Evolutionary conservation across 306 rosid species (phyloP), one percentile per base, ranked within the genome.

Genomic region (Macrotyloma uniflorum): DNA sequence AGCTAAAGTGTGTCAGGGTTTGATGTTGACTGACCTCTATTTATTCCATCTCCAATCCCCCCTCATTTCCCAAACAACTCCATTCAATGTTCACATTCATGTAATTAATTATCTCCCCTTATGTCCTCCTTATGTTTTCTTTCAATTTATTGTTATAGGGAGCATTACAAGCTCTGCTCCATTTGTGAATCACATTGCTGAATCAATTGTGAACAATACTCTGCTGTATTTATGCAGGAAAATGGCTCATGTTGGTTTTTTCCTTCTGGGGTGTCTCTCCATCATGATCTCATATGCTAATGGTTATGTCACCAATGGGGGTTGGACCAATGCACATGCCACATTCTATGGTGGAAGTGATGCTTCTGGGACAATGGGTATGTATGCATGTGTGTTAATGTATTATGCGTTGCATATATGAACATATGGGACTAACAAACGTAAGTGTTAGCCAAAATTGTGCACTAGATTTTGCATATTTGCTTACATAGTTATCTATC

Each of bases 351-450:
- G 97, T 4, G 97, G 94, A 3, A 85, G 90, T 71, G 97, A 92
- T 85, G 94, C 97, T 80, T 88, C 97, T 33, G 97, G 97, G 15
- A 92, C 97, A 67, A 90, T 92, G 94, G 97, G 94, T 92, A 88
- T 50, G 86, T 73, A 10, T 30, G 19, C 46, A 38, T 28, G 24
- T 58, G 42, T 30, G n/a, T 26, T 5, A 35, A 35, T 5, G 38
- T 35, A 35, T 6, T 35, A 4, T 6, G 8, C 6, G 6, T 35
- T 3, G 18, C 40, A 59, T 59, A 22, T 14, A 26, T 59, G 40
- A 28, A 28, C 20, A 26, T 26, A 58, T 58, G 66, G 5, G 18
- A 24, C 36, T 28, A 26, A 28, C 11, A 26, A 59, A 6, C 4
- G 18, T 24, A 54, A 12, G 16, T 55, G 64, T 23, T 11, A 11